These are phyloP conservation scores for Coemansia sp. DNA, from an alignment of 192 early-diverging fungal genomes.

Conservation along the genomic window DNA sequence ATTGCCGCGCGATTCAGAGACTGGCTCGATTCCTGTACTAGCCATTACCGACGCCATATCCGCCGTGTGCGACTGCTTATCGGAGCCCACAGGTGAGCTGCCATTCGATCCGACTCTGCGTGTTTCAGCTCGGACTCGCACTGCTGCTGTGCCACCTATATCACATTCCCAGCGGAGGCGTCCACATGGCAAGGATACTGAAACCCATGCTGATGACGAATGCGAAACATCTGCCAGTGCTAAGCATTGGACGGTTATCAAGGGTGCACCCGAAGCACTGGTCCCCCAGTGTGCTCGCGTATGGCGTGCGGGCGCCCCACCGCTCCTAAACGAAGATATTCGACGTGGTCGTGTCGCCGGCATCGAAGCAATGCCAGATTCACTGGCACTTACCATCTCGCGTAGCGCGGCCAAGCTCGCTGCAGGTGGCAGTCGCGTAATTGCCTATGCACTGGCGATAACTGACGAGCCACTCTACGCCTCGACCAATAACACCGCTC, in stretches of 20 bases:
- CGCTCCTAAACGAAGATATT: constrained; percentile 5
- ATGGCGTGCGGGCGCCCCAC: constrained; percentile 7
- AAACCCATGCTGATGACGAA: not conserved
- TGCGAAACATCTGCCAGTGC: not conserved
- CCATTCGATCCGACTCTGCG: constrained; percentile 34
- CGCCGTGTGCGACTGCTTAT: constrained; percentile 17
- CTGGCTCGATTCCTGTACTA: constrained; percentile 9
- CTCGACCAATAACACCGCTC: not conserved
- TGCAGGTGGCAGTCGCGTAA: constrained; percentile 38
- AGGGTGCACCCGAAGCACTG: constrained; percentile 36
- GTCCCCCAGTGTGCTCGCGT: constrained; percentile 32
- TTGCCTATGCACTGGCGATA: constrained; percentile 43
- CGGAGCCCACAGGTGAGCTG: constrained; percentile 37
- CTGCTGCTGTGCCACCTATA: constrained; percentile 7
- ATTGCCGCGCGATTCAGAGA: constrained; percentile 20
- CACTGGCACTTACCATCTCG: constrained; percentile 25
- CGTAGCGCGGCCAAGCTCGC: constrained; percentile 36
- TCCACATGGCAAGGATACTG: not conserved
- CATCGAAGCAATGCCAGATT: constrained; percentile 10
- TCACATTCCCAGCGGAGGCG: constrained; percentile 1
- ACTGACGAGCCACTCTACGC: constrained; percentile 33
- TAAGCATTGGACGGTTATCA: constrained; percentile 40
- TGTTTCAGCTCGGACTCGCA: constrained; percentile 32
- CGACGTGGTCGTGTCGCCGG: constrained; percentile 13
- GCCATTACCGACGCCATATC: constrained; percentile 20